Percentiles rank a stretch among this genome's conserved stretches.
Conservation (phyloP, 305 asterid genomes). For the Ilex paraguariensis region DNA sequence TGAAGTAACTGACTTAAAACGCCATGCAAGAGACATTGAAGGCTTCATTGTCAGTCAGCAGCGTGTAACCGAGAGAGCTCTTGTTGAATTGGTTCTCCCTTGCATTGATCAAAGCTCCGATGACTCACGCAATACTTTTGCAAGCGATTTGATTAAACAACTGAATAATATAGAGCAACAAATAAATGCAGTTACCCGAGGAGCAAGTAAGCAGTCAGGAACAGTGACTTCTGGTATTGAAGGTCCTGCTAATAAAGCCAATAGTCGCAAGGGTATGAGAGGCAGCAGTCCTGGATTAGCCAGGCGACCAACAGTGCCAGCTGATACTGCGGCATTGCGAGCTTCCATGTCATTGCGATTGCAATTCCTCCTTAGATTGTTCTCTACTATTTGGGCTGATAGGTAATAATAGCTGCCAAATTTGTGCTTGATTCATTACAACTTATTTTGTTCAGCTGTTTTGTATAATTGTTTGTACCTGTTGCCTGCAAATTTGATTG, state of each 20-base stretch:
- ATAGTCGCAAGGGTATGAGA: constrained; percentile 69
- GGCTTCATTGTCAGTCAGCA: constrained; percentile 60
- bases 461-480: too few species aligned
- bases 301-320: constrained; percentile 54
- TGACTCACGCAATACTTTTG: constrained; percentile 74
- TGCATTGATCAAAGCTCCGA: constrained; percentile 90
- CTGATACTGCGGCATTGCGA: constrained; percentile 77
- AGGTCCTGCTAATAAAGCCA: constrained; percentile 67
- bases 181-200: constrained; percentile 76
- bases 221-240: constrained; percentile 55
- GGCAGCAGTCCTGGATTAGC: constrained; percentile 73
- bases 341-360: constrained; percentile 89
- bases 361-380: constrained; percentile 86
- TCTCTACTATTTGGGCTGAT: constrained; percentile 80
- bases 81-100: constrained; percentile 77
- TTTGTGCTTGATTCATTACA: too few species aligned
- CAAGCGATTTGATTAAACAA: constrained; percentile 95
- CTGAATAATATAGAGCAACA: constrained; percentile 87
- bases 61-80: constrained; percentile 89
- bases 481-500: too few species aligned
- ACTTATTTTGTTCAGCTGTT: too few species aligned
- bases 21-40: constrained; percentile 59
- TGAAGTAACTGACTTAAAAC: constrained; percentile 51
- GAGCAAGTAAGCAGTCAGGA: constrained; percentile 55
- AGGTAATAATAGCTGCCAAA: constrained; percentile 38